Percentiles rank a stretch among this genome's conserved stretches.
Evolutionary conservation across 2,329 filamentous ascomycete species (phyloP).

Genomic region (Rhynchosporium agropyri): DNA sequence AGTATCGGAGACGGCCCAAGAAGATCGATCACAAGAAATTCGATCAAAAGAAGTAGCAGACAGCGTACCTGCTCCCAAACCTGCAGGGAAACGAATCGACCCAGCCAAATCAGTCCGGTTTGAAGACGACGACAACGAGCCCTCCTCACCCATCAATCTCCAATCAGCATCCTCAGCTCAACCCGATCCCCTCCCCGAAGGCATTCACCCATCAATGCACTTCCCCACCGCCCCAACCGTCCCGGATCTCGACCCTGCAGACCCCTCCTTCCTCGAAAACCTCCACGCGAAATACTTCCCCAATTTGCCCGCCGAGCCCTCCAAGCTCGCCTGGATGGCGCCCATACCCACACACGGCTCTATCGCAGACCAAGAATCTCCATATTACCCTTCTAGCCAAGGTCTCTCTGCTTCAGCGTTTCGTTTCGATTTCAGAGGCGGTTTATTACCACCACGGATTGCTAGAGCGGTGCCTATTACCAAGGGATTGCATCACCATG

Average conservation of each 20-base stretch:
- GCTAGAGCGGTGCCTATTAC: slow-evolving; percentile 74
- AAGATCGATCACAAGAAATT: background rate
- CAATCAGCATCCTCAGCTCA: slow-evolving; percentile 38
- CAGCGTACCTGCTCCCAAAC: slow-evolving; percentile 32
- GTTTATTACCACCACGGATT: slow-evolving; percentile 74
- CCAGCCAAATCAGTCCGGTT: slow-evolving; percentile 49
- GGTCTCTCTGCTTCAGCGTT: slow-evolving; percentile 75
- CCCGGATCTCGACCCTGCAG: slow-evolving; percentile 79
- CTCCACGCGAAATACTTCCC: slow-evolving; percentile 96
- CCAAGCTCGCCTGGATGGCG: slow-evolving; percentile 87
- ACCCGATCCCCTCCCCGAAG: slow-evolving; percentile 62
- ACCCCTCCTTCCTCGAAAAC: slow-evolving; percentile 79
- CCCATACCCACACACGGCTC: slow-evolving; percentile 67
- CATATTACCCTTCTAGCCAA: slow-evolving; percentile 79
- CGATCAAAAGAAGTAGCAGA: background rate
- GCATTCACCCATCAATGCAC: slow-evolving; percentile 46
- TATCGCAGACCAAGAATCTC: slow-evolving; percentile 66
- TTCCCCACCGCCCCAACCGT: slow-evolving; percentile 49
- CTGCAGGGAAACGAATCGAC: slow-evolving; percentile 37
- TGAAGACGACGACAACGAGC: slow-evolving; percentile 45
- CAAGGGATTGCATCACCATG: slow-evolving; percentile 90
- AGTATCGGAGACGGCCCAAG: background rate
- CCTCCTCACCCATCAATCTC: slow-evolving; percentile 47
- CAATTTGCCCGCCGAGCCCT: slow-evolving; percentile 79
- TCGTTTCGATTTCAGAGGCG: slow-evolving; percentile 86